Base-by-base conservation (phyloP, 768 basidiomycete species). In the Hemileccinum rubropunctum region DNA sequence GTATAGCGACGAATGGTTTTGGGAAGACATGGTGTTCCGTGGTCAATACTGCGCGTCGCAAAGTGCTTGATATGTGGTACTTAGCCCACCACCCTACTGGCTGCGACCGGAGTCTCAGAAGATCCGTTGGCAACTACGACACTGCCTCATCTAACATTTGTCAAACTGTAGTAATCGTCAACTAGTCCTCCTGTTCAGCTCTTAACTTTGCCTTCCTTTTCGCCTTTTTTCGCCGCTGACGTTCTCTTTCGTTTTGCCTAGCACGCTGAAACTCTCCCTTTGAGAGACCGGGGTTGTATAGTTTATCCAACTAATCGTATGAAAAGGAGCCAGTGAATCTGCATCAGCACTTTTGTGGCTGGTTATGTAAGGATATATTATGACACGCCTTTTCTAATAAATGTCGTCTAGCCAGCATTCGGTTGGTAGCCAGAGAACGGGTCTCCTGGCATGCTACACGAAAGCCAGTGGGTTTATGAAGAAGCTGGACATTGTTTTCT, bases 371-470 rank as follows among this genome's bases (percentile, higher is more conserved):
- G 50, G 45, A 62, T 65, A 51, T 57, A 58, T 59, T 48, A 58
- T 55, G 53, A 79, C 80, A 74, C 68, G 75, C 90, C 82, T 89
- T 92, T 69, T 91, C 84, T 35, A 85, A 60, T 46, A 98, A 62
- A 55, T 81, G 72, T 55, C 78, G 80, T 52, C 93, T 76, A 14
- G 94, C 94, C 23, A 86, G 64, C 62, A 80, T 82, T 57, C 94
- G 74, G 62, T 98, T 98, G 56, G 83, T 77, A 27, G 80, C 72
- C 40, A 94, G 70, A 3, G 91, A 94, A 39, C 94, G 85, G 6
- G 93, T 94, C 61, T 91, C 84, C 67, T 98, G 94, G 62, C 91
- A 93, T 4, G 81, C 73, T 13, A 95, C 88, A 34, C 94, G 83
- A 44, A 95, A 76, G 6, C 92, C 90, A 17, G 90, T 91, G 2